Evolutionary conservation across 805 yeast species (phyloP).

Genomic region (Suhomyces tanzawaensis): DNA sequence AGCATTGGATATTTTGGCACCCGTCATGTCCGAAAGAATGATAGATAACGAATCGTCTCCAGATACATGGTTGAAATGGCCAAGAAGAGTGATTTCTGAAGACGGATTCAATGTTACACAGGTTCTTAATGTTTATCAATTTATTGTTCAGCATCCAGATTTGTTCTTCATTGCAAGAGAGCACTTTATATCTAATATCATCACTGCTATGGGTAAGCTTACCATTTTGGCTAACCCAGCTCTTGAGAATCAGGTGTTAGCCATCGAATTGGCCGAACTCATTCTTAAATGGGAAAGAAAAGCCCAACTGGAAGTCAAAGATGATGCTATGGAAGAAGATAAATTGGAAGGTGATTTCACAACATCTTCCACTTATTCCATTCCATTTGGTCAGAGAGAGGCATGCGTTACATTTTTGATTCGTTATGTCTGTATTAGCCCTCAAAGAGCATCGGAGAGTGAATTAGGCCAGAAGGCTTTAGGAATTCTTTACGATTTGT

Average conservation of each 20-base stretch:
- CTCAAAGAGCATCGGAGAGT: slow-evolving; percentile 79
- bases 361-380: slow-evolving; percentile 49
- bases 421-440: slow-evolving; percentile 82
- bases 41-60: slow-evolving; percentile 48
- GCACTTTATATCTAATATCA: slow-evolving; percentile 82
- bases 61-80: slow-evolving; percentile 87
- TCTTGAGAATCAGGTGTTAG: slow-evolving; percentile 76
- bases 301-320: slow-evolving; percentile 26
- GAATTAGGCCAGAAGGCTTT: slow-evolving; percentile 80
- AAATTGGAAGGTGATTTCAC: slow-evolving; percentile 25
- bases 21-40: slow-evolving; percentile 73
- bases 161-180: slow-evolving; percentile 84
- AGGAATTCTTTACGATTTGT: slow-evolving; percentile 67
- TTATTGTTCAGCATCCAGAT: slow-evolving; percentile 81
- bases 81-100: slow-evolving; percentile 86
- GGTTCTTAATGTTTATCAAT: slow-evolving; percentile 83
- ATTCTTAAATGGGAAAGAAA: slow-evolving; percentile 81
- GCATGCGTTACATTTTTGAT: slow-evolving; percentile 87
- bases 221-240: slow-evolving; percentile 76
- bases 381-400: slow-evolving; percentile 80
- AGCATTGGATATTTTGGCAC: slow-evolving; percentile 85
- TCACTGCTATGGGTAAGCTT: slow-evolving; percentile 88
- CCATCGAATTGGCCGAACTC: slow-evolving; percentile 85
- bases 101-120: slow-evolving; percentile 85
- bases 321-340: slow-evolving; percentile 17